Percentiles rank a stretch among this genome's conserved stretches.
phyloP scores from a whole-genome alignment of 805 yeast species.

The Blastobotrys terrestris region DNA sequence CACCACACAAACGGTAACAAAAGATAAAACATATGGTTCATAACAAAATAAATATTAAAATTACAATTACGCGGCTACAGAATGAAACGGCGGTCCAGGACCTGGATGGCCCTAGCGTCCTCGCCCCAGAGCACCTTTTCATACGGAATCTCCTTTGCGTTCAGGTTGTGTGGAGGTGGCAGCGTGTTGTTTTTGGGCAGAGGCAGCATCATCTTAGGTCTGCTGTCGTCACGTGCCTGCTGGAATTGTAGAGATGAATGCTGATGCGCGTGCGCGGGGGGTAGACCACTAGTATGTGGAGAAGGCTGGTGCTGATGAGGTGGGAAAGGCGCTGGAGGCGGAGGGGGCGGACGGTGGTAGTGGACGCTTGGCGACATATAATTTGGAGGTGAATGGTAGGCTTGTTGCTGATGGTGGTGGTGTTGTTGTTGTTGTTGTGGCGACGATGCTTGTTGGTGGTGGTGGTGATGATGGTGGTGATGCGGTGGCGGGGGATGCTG shows the following conservation, averaged over 20 bases:
- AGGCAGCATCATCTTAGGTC: slow-evolving; percentile 1
- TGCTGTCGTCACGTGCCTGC: slow-evolving; percentile 6
- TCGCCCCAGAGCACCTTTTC: slow-evolving; percentile 24
- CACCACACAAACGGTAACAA: no score
- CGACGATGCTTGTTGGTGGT: no score
- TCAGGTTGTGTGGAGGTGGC: slow-evolving; percentile 7
- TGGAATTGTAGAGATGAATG: not conserved
- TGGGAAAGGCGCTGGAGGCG: slow-evolving; percentile 2
- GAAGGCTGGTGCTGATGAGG: slow-evolving; percentile 5
- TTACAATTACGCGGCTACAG: not conserved
- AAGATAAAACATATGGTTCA: not conserved
- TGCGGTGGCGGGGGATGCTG: slow-evolving; percentile 4
- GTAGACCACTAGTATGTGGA: slow-evolving; percentile 8
- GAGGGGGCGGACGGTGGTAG: not conserved
- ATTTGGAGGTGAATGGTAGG: not conserved
- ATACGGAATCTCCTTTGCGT: slow-evolving; percentile 22
- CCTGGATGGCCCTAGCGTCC: slow-evolving; percentile 28
- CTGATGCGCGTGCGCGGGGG: slow-evolving; percentile 7
- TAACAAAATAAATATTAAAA: not conserved
- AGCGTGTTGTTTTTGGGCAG: not conserved
- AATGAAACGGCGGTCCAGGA: slow-evolving; percentile 24
- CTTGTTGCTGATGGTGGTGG: slow-evolving; percentile 6
- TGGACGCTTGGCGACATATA: not conserved
- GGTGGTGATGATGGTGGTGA: slow-evolving; percentile 9
- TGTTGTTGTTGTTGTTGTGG: slow-evolving; percentile 11